A percentile compares a stretch with the other conserved stretches of the same genome.
These are phyloP conservation scores for Hypoxylon fragiforme DNA, from an alignment of 495 filamentous ascomycete species.

Conservation along the genomic window DNA sequence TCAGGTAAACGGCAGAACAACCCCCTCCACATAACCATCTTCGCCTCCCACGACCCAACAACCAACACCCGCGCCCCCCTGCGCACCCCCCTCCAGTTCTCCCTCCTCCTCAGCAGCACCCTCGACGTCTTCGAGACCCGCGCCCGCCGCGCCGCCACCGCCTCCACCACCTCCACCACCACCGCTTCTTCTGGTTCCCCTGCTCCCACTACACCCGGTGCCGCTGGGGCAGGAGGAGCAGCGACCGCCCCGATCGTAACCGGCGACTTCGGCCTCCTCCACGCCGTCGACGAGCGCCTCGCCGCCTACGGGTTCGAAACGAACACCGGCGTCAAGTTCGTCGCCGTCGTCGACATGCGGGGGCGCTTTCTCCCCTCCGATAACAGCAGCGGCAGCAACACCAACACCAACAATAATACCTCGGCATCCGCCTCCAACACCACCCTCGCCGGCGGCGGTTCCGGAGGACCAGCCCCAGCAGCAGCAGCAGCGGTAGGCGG, in stretches of 20 bases:
- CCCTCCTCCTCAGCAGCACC: slow-evolving; percentile 84
- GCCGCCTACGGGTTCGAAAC: slow-evolving; percentile 94
- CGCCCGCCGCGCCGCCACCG: slow-evolving; percentile 61
- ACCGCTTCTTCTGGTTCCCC: no score
- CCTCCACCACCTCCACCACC: slow-evolving; percentile 11
- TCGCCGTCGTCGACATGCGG: slow-evolving; percentile 84
- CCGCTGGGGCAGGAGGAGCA: neutral
- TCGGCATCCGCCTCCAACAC: neutral
- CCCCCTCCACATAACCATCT: slow-evolving; percentile 89
- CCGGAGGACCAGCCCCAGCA: no score
- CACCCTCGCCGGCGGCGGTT: no score
- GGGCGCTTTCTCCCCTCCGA: slow-evolving; percentile 52
- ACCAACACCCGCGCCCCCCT: slow-evolving; percentile 51
- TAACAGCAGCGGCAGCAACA: no score
- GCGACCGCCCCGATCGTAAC: slow-evolving; percentile 47
- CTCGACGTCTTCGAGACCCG: slow-evolving; percentile 92
- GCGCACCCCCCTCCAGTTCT: slow-evolving; percentile 76
- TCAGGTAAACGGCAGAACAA: slow-evolving; percentile 77
- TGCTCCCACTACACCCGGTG: no score
- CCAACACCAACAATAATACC: no score
- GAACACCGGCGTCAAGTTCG: slow-evolving; percentile 90
- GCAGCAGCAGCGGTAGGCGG: no score
- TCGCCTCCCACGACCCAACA: slow-evolving; percentile 65
- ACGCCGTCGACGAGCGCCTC: slow-evolving; percentile 88
- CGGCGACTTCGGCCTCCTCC: slow-evolving; percentile 88